Evolutionary conservation across 768 basidiomycete genomes (phyloP), one percentile per base, ranked within the genome.

Genomic region (Tricholoma bakamatsutake): DNA sequence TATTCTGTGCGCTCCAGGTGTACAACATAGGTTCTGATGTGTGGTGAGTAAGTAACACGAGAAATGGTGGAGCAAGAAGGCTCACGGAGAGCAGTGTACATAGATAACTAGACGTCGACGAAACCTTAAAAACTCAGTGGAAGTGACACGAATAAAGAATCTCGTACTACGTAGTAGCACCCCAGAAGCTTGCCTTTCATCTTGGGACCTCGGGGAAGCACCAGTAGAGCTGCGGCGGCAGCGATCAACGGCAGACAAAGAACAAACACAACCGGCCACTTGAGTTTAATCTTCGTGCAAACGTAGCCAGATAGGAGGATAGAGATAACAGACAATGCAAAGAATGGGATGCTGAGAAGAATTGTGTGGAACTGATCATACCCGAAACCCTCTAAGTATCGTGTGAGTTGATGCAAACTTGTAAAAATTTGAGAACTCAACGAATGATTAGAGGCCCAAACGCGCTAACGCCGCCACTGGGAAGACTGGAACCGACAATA

Each of bases 261-360:
- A 34, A 57, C 56, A 51, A 73, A 72, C 39, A 76, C 58, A 15
- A 76, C 71, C 4, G 72, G 70, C 66, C 69, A 73, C 53, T 74
- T 74, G n/a, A 74, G 63, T 53, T 72, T 73, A 40, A 73, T 66
- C 48, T 64, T 67, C 30, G 66, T 73, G 2, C 75, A 70, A 18
- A 73, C 59, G 18, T 56, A 67, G 15, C 72, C 75, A 2, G 76
- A 63, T 18, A 64, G 31, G 30, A 77, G 50, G 52, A 71, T 75
- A 50, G 73, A 34, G 50, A 75, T 61, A 33, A 77, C 68, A 62
- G 78, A 76, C 17, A 80, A 62, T 11, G 67, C 67, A 21, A 69
- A 65, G 62, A 78, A 80, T 4, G 77, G 78, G 54, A 78, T 76
- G 57, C 77, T 78, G 66, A 81, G 74, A n/a, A 80, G 64, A 33